A percentile compares a stretch with the other conserved stretches of the same genome.
Evolutionary conservation across 106 monocot genomes (phyloP).

Genomic region (Xerophyta viscosa): DNA sequence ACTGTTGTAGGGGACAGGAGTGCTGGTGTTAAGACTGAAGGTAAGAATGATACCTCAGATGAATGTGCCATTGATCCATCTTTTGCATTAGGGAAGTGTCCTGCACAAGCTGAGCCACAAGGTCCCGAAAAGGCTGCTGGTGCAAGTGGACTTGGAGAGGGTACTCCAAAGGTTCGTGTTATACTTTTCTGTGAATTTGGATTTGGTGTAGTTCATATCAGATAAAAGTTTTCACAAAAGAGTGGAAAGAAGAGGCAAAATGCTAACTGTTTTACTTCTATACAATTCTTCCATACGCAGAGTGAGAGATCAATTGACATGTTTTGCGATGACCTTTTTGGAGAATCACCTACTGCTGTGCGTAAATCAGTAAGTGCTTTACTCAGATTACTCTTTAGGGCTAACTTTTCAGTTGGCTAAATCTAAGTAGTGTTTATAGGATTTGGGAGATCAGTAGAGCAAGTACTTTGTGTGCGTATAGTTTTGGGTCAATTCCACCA

Average conservation of each 20-base stretch:
- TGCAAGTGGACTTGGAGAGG: slow-evolving; percentile 61
- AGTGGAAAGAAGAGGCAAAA: no score
- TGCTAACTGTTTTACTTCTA: no score
- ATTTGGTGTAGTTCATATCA: neutral
- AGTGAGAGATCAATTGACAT: slow-evolving; percentile 89
- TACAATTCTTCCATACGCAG: slow-evolving; percentile 16
- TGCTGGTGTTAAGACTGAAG: slow-evolving; percentile 11
- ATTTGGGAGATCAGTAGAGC: no score
- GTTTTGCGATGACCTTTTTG: slow-evolving; percentile 97
- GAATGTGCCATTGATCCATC: slow-evolving; percentile 27
- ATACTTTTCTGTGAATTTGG: neutral
- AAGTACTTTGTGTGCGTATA: no score
- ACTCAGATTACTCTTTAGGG: neutral
- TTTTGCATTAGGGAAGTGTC: slow-evolving; percentile 69
- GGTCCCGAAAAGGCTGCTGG: slow-evolving; percentile 21
- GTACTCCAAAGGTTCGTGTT: slow-evolving; percentile 74
- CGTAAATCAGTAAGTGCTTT: slow-evolving; percentile 47
- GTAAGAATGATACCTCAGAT: slow-evolving; percentile 32
- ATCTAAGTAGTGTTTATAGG: no score
- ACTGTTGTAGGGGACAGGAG: slow-evolving; percentile 2
- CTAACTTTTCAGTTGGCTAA: no score
- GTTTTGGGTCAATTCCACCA: no score
- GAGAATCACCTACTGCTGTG: slow-evolving; percentile 77
- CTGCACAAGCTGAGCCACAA: slow-evolving; percentile 34
- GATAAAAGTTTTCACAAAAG: no score